Evolutionary conservation across 2,329 filamentous ascomycete genomes (phyloP).

Genomic region (Fusarium albidum): DNA sequence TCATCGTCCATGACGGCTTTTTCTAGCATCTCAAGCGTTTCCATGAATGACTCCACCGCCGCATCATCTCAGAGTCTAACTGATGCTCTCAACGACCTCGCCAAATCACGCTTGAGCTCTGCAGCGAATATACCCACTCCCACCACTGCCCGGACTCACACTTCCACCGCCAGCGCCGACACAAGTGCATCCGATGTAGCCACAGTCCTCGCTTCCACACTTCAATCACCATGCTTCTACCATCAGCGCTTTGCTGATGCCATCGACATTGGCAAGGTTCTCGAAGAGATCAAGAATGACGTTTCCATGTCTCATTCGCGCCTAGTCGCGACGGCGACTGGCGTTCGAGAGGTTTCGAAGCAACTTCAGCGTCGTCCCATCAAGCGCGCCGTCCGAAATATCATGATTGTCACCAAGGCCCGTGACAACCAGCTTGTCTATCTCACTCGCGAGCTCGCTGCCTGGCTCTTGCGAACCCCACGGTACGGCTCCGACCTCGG

Average conservation of each 20-base stretch:
- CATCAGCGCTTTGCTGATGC: conserved; percentile 97
- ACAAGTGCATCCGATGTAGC: conserved; percentile 24
- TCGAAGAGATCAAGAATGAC: conserved; percentile 91
- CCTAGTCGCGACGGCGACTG: conserved; percentile 92
- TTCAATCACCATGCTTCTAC: conserved; percentile 97
- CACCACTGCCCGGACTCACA: conserved; percentile 32
- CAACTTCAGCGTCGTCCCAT: conserved; percentile 93
- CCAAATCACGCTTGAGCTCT: conserved; percentile 49
- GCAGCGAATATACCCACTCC: conserved; percentile 31
- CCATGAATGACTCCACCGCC: conserved; percentile 44
- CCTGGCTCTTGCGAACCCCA: conserved; percentile 88
- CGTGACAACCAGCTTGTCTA: conserved; percentile 92
- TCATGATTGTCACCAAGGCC: conserved; percentile 99
- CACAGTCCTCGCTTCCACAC: conserved; percentile 48
- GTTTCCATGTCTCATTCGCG: conserved; percentile 93
- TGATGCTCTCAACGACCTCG: conserved; percentile 64
- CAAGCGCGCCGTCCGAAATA: conserved; percentile 87
- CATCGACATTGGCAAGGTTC: conserved; percentile 91
- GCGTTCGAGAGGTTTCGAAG: conserved; percentile 93
- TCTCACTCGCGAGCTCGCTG: conserved; percentile 84
- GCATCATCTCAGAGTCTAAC: conserved; percentile 70
- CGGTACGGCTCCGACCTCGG: conserved; percentile 90
- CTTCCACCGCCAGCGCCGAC: conserved; percentile 18
- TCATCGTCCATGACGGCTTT: conserved; percentile 11
- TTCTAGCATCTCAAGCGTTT: conserved; percentile 11